Conservation (phyloP, 2,329 filamentous ascomycete species). For the Fusarium falciforme region DNA sequence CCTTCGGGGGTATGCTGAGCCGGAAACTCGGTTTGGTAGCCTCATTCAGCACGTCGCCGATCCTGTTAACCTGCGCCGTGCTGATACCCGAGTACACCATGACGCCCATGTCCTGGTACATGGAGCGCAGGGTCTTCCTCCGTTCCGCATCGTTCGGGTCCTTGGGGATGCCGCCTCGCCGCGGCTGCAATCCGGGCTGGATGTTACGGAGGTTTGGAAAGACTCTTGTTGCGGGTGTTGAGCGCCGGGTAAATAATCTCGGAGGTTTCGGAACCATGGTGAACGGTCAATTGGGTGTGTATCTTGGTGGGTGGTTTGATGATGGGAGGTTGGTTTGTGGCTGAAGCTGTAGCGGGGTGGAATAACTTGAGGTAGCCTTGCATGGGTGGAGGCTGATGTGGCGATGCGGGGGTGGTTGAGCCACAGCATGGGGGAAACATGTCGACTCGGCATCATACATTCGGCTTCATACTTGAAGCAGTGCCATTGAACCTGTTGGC, state of each 20-base stretch:
- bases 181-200: conserved; percentile 31
- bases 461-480: background rate
- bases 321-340: conserved; percentile 15
- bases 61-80: conserved; percentile 28
- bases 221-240: conserved; percentile 22
- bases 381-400: conserved; percentile 13
- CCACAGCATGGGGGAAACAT: conserved; percentile 22
- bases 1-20: background rate
- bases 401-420: conserved; percentile 15
- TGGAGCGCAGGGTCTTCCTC: conserved; percentile 1
- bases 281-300: background rate
- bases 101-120: conserved; percentile 50
- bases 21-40: conserved; percentile 13
- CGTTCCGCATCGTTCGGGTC: background rate
- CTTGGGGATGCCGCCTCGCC: background rate
- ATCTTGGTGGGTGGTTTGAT: background rate
- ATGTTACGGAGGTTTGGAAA: conserved; percentile 42
- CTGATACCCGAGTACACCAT: conserved; percentile 45
- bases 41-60: conserved; percentile 39
- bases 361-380: conserved; percentile 13
- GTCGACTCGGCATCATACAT: conserved; percentile 24
- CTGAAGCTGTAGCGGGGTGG: conserved; percentile 20
- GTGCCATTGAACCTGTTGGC: background rate
- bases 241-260: background rate
- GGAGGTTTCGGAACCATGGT: background rate